A percentile compares a stretch with the other conserved stretches of the same genome.
Evolutionary conservation across 2,329 filamentous ascomycete species (phyloP).

Genomic region (Xylaria polymorpha): DNA sequence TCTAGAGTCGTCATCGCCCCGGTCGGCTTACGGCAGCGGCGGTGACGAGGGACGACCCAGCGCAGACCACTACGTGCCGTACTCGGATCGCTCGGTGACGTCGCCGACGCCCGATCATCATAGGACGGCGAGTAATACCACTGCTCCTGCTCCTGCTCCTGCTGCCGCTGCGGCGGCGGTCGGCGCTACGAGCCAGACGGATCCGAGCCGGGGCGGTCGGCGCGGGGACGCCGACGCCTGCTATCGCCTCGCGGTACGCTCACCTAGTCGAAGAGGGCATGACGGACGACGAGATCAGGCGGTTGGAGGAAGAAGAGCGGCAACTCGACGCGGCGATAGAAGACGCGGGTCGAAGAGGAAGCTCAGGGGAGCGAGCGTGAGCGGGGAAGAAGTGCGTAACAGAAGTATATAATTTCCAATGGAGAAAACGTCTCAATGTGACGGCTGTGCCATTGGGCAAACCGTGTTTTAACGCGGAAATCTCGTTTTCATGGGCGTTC

Average conservation of each 20-base stretch:
- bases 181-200: slow-evolving; percentile 33
- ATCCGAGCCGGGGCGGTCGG: slow-evolving; percentile 24
- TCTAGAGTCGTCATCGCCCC: slow-evolving; percentile 38
- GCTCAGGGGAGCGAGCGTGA: not conserved
- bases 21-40: slow-evolving; percentile 34
- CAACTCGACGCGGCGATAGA: slow-evolving; percentile 68
- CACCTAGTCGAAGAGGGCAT: slow-evolving; percentile 71
- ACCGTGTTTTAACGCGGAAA: slow-evolving; percentile 3
- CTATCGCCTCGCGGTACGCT: slow-evolving; percentile 53
- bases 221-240: slow-evolving; percentile 30
- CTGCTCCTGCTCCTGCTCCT: not conserved
- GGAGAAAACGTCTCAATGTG: slow-evolving; percentile 11
- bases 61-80: slow-evolving; percentile 49
- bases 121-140: slow-evolving; percentile 8
- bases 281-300: slow-evolving; percentile 66
- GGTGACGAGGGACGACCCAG: slow-evolving; percentile 26
- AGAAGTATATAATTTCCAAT: slow-evolving; percentile 18
- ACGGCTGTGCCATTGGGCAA: not conserved
- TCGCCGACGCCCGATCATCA: slow-evolving; percentile 28
- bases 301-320: slow-evolving; percentile 68
- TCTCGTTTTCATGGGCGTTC: slow-evolving; percentile 27
- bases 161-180: not conserved
- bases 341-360: slow-evolving; percentile 50
- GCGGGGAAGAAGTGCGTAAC: not conserved
- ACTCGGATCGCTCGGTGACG: slow-evolving; percentile 47